phyloP scores from a whole-genome alignment of 495 filamentous ascomycete genomes.

The Pyrenula massariospora region DNA sequence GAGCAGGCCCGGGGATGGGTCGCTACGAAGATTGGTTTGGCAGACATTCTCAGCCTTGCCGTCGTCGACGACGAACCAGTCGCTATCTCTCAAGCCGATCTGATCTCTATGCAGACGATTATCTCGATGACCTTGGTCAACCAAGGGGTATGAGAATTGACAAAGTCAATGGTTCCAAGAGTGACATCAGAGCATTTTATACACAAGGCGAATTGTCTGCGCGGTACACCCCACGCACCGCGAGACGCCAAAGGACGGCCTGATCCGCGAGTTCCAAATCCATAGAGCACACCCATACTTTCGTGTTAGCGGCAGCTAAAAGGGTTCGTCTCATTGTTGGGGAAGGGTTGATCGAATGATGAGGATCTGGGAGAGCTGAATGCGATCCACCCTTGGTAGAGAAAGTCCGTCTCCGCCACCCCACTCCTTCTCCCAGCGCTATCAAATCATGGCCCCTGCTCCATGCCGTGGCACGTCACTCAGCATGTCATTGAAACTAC shows the following conservation, averaged over 20 bases:
- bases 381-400: not conserved
- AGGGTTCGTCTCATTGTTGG: too few relatives aligned
- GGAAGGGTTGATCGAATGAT: not conserved
- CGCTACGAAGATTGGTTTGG: conserved; percentile 78
- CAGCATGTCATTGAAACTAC: too few relatives aligned
- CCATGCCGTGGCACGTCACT: not conserved
- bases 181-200: not conserved
- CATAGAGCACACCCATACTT: too few relatives aligned
- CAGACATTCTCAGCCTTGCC: conserved; percentile 40
- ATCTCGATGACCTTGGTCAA: too few relatives aligned
- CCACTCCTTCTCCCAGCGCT: not conserved
- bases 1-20: conserved; percentile 92
- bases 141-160: too few relatives aligned
- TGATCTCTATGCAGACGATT: not conserved
- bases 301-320: too few relatives aligned
- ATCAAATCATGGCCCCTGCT: not conserved
- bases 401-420: not conserved
- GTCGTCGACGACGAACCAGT: not conserved
- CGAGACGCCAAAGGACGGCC: not conserved
- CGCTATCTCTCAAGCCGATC: conserved; percentile 1
- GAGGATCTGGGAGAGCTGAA: not conserved
- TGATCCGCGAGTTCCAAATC: too few relatives aligned
- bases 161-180: too few relatives aligned
- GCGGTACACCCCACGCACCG: not conserved
- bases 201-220: not conserved